phyloP scores from a whole-genome alignment of 805 yeast species.

The Barnettozyma pratensis region DNA sequence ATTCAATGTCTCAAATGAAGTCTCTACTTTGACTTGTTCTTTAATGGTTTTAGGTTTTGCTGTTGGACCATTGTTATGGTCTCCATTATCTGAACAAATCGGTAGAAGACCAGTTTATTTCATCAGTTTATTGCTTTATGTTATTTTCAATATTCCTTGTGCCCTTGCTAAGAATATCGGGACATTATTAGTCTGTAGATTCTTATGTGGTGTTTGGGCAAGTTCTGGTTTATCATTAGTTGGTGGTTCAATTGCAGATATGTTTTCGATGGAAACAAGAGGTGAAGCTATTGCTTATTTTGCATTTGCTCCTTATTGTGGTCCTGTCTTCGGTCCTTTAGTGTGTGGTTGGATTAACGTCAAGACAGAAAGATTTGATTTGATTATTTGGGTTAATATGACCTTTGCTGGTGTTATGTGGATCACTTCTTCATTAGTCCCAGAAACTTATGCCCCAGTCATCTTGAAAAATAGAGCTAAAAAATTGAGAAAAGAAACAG shows the following conservation, averaged over 20 bases:
- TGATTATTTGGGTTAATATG: slow-evolving; percentile 88
- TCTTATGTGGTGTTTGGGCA: slow-evolving; percentile 82
- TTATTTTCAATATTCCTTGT: slow-evolving; percentile 80
- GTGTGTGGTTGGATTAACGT: slow-evolving; percentile 83
- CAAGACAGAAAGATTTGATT: slow-evolving; percentile 59
- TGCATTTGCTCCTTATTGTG: slow-evolving; percentile 89
- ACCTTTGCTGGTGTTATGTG: slow-evolving; percentile 86
- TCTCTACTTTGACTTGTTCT: slow-evolving; percentile 74
- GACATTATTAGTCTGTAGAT: slow-evolving; percentile 74
- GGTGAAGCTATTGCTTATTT: slow-evolving; percentile 89
- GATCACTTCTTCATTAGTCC: slow-evolving; percentile 58
- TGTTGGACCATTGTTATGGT: slow-evolving; percentile 84
- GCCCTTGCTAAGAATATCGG: slow-evolving; percentile 82
- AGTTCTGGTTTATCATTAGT: slow-evolving; percentile 81
- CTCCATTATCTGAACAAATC: slow-evolving; percentile 79
- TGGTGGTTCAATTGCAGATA: slow-evolving; percentile 88
- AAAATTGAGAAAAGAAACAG: slow-evolving; percentile 69
- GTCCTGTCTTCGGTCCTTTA: slow-evolving; percentile 86
- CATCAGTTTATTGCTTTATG: slow-evolving; percentile 67
- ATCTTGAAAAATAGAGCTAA: slow-evolving; percentile 64
- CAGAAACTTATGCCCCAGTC: slow-evolving; percentile 91
- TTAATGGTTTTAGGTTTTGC: slow-evolving; percentile 87
- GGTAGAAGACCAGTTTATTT: slow-evolving; percentile 85
- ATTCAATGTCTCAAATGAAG: slow-evolving; percentile 70
- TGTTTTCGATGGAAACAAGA: slow-evolving; percentile 75